These are phyloP conservation scores for Silene noctiflora DNA, from an alignment of 179 eudicot species.

Conservation along the genomic window DNA sequence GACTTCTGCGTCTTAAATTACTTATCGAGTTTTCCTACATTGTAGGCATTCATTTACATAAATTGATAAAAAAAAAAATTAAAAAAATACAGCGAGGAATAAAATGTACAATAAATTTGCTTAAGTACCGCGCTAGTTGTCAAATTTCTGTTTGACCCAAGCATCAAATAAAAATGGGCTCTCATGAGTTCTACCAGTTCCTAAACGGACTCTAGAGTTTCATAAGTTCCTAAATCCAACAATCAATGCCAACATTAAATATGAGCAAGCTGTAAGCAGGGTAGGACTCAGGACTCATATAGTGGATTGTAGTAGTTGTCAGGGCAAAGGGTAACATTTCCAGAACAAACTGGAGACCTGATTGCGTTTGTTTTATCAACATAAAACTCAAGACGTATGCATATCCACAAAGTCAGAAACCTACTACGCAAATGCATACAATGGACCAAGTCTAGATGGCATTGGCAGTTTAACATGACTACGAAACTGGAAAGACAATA, in stretches of 20 bases:
- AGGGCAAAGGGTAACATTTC: neutral
- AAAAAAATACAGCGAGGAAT: neutral
- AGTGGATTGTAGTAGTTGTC: neutral
- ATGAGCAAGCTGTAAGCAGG: neutral
- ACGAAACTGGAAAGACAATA: neutral
- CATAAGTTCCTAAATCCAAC: neutral
- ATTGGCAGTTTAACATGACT: neutral
- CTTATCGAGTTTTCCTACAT: neutral
- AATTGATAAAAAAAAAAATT: no score
- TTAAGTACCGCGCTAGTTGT: neutral
- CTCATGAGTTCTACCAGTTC: neutral
- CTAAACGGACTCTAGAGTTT: neutral
- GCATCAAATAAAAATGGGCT: conserved; percentile 10
- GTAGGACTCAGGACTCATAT: neutral
- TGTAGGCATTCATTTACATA: neutral
- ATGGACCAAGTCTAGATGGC: neutral
- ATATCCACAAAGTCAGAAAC: conserved; percentile 8
- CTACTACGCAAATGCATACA: neutral
- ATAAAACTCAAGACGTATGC: conserved; percentile 5
- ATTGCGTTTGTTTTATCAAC: neutral
- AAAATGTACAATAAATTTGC: neutral
- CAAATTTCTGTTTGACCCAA: neutral
- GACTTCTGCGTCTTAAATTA: neutral
- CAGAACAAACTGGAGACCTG: neutral
- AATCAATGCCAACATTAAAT: neutral